phyloP scores from a whole-genome alignment of 2,329 filamentous ascomycete species.

The Laburnicola sp. region DNA sequence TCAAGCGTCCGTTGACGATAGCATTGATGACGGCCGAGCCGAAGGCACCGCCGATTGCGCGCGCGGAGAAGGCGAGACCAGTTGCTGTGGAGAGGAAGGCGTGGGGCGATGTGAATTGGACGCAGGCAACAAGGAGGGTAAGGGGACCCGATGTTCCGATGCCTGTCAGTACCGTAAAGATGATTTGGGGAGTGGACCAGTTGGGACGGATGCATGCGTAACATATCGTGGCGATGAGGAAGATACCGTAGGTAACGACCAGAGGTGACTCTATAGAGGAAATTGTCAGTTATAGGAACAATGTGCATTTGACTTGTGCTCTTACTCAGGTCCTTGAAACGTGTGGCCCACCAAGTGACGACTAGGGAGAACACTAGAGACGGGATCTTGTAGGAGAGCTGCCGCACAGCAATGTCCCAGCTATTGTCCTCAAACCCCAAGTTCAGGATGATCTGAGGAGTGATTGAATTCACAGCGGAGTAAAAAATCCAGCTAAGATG shows the following conservation, averaged over 20 bases:
- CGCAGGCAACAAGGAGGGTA: conserved; percentile 36
- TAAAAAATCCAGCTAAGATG: conserved; percentile 55
- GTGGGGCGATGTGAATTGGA: conserved; percentile 39
- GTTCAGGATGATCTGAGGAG: conserved; percentile 37
- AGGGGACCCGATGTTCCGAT: conserved; percentile 35
- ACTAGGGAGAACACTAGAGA: conserved; percentile 24
- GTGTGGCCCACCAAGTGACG: conserved; percentile 35
- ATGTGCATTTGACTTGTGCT: background rate
- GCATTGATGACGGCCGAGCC: conserved; percentile 38
- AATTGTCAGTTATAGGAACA: background rate
- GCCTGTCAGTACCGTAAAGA: conserved; percentile 32
- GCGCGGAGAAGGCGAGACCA: conserved; percentile 37
- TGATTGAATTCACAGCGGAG: conserved; percentile 39
- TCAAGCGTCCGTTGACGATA: conserved; percentile 30
- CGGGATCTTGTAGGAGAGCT: conserved; percentile 34
- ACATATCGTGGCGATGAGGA: conserved; percentile 32
- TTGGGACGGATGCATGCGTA: conserved; percentile 31
- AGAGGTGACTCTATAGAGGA: conserved; percentile 27
- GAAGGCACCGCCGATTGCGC: conserved; percentile 39
- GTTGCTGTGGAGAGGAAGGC: conserved; percentile 37
- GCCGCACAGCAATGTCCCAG: conserved; percentile 36
- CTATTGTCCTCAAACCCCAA: conserved; percentile 35
- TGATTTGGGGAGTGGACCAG: conserved; percentile 31
- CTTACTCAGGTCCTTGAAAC: conserved; percentile 35
- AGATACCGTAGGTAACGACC: conserved; percentile 30